Evolutionary conservation across 2,329 filamentous ascomycete species (phyloP), one percentile per base, ranked within the genome.

Genomic region (Didymella segeticola): DNA sequence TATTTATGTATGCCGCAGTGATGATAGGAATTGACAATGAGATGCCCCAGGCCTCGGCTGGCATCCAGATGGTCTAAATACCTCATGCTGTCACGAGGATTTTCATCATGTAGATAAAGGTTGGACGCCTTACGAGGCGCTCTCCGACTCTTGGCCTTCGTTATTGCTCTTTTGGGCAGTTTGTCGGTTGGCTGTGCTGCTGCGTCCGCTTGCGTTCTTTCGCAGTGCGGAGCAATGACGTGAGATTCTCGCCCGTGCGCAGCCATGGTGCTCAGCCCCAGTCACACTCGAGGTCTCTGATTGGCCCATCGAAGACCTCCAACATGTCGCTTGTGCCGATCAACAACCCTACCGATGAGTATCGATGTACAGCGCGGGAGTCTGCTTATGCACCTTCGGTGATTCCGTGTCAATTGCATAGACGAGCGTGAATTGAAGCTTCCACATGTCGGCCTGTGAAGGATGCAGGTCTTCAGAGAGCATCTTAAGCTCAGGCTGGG

Each of bases 131-230:
- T 22, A 48, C 20, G 11, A 42, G 33, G 31, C 43, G 25, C 15
- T 20, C 8, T 34, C 23, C 19, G 4, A 25, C 17, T 47, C 45
- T 54, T 48, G 51, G 51, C 45, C 43, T n/a, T 33, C 20, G 14
- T 43, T 43, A 15, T 31, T 42, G 25, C 43, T 22, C 25, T 30
- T 53, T 53, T 47, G 23, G 50, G 50, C n/a, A 38, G 23, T 47
- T 22, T n/a, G 17, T 23, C n/a, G 23, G 36, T 14, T 14, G 37
- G 41, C 48, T 27, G 37, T 49, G 46, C 36, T 33, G 34, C 15
- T 17, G 38, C 26, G n/a, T 14, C 19, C 37, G 37, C 37, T 41
- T 41, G 3, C 12, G 23, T 8, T 25, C 14, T 17, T 26, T 43
- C 3, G 29, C 30, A 45, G 22, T 11, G 8, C 15, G 14, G 5